phyloP scores from a whole-genome alignment of 495 filamentous ascomycete genomes.

The Xylona heveae region DNA sequence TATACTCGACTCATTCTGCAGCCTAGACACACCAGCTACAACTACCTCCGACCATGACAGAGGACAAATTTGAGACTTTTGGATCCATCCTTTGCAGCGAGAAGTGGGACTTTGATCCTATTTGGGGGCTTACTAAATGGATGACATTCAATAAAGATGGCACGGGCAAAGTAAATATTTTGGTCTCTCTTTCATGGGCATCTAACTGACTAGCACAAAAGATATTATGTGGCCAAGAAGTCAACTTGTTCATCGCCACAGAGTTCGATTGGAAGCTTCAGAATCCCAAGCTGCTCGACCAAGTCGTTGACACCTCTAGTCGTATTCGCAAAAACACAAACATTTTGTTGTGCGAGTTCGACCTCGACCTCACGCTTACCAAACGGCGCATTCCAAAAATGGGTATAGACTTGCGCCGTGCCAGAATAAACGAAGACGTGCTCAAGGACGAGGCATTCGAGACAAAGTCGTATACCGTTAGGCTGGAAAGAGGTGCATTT shows the following conservation, averaged over 20 bases:
- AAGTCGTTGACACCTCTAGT: conserved; percentile 4
- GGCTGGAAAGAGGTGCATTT: conserved; percentile 14
- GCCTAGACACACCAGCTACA: too few species aligned
- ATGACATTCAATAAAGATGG: conserved; percentile 14
- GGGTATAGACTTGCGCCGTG: conserved; percentile 3
- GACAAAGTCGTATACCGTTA: conserved; percentile 11
- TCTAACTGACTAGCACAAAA: conserved; percentile 7
- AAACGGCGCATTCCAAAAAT: conserved; percentile 8
- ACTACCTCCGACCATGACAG: too few species aligned
- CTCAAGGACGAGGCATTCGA: conserved; percentile 13
- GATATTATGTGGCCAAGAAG: conserved; percentile 10
- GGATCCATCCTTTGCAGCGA: conserved; percentile 11
- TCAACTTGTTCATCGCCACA: conserved; percentile 10
- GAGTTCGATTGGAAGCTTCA: conserved; percentile 11
- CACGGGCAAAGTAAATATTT: conserved; percentile 12
- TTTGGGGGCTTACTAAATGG: conserved; percentile 6
- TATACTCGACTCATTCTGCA: too few species aligned
- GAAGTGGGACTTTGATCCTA: conserved; percentile 8
- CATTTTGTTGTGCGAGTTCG: conserved; percentile 10
- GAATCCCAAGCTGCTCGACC: conserved; percentile 6
- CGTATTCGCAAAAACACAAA: too few species aligned
- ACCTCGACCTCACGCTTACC: conserved; percentile 12
- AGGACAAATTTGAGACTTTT: too few species aligned
- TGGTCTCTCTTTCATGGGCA: neutral
- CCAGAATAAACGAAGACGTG: conserved; percentile 8